Base-by-base conservation (phyloP, 78 protist genomes). In the Acrasis kona region DNA sequence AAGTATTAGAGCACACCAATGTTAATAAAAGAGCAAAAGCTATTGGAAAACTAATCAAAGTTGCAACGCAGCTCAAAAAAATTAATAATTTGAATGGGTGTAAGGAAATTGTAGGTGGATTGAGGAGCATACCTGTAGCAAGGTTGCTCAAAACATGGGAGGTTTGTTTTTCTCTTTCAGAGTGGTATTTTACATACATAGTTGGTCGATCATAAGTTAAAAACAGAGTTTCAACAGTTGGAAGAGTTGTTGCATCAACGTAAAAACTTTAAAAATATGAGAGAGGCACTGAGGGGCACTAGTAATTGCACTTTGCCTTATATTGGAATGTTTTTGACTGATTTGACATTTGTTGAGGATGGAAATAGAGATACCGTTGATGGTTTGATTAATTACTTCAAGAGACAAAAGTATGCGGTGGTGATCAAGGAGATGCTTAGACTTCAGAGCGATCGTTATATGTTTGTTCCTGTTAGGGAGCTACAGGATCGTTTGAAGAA, bases 321-420 rank as follows among this genome's bases (percentile, higher is more conserved):
- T 70, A 28, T 85, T 6, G 92, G 92, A 6, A 84, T 87, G 10
- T 87, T 80, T 37, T 82, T 87, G 67, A 42, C 84, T 10, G 92
- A 87, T 68, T 67, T 87, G 30, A 85, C 89, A 0, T 85, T 87
- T 42, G 70, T 84, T 8, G 92, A 84, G 10, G 91, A 87, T 35
- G 91, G 87, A 12, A 83, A 80, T 38, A 83, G 79, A 38, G 83
- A 87, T 37, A 50, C 19, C 19, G 34, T 78, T 41, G 9, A 31
- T 12, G 81, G 5, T 8, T 7, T 4, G 67, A 67, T 77, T 71
- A 77, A 77, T 71, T 67, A 69, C 64, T 6, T 2, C 36, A 77
- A 77, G 64, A 2, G 81, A 19, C n/a, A 64, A 9, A 10, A 7
- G 6, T 8, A 38, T 28, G 5, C 5, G 40, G 19, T n/a, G 30